These are phyloP conservation scores for Zea mays DNA, from an alignment of 176 grass and related monocot genomes.

Conservation along the genomic window DNA sequence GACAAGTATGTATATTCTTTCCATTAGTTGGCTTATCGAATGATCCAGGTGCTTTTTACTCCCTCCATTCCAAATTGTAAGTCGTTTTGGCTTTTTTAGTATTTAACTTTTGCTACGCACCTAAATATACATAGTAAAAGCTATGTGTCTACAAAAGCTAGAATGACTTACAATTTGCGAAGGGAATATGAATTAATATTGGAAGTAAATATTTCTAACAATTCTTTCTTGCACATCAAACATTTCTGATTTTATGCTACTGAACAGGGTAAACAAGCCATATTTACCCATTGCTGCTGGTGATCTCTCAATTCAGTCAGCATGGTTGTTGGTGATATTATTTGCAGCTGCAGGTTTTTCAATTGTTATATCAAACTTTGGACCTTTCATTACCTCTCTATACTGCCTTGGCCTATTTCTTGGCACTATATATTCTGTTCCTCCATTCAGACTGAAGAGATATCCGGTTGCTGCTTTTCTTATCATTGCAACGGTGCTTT, in stretches of 20 bases:
- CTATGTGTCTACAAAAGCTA: neutral
- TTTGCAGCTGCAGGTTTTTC: slow-evolving; percentile 69
- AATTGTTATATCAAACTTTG: slow-evolving; percentile 76
- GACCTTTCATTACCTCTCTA: slow-evolving; percentile 85
- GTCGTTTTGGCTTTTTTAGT: neutral
- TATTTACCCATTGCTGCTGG: slow-evolving; percentile 95
- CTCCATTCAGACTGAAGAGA: slow-evolving; percentile 97
- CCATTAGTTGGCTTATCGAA: neutral
- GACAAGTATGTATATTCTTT: slow-evolving; percentile 74
- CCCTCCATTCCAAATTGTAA: neutral
- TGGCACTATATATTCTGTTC: slow-evolving; percentile 98
- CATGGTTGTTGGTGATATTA: slow-evolving; percentile 80
- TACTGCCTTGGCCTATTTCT: slow-evolving; percentile 97
- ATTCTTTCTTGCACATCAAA: neutral
- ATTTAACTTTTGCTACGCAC: neutral
- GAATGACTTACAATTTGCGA: neutral
- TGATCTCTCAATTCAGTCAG: slow-evolving; percentile 79
- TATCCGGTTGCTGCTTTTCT: slow-evolving; percentile 91
- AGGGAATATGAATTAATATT: slow-evolving; percentile 9
- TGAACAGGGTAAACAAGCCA: slow-evolving; percentile 91
- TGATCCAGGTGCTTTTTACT: neutral
- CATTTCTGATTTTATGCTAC: slow-evolving; percentile 38
- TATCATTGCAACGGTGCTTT: slow-evolving; percentile 91
- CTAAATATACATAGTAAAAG: neutral
- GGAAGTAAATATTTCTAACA: neutral